A percentile compares a stretch with the other conserved stretches of the same genome.
phyloP scores from a whole-genome alignment of 345 rosid species.

The Erysimum cheiranthoides region DNA sequence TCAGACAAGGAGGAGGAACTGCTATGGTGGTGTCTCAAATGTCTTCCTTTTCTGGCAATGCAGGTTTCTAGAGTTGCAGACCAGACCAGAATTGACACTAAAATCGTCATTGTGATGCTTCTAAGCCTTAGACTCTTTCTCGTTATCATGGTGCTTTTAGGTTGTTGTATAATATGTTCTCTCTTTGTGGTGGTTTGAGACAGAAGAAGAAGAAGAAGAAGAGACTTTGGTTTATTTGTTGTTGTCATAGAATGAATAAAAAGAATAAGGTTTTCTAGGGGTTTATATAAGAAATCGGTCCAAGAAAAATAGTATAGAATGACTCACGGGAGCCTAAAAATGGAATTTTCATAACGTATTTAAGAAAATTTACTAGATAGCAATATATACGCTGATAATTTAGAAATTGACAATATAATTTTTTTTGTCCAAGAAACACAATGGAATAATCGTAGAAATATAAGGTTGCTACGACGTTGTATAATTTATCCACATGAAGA shows the following conservation, averaged over 20 bases:
- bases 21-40: conserved; percentile 70
- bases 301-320: conserved; percentile 28
- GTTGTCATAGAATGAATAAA: conserved; percentile 19
- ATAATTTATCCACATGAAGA: not conserved
- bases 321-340: conserved; percentile 41
- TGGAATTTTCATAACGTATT: conserved; percentile 8
- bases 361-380: not conserved
- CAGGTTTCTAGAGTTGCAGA: conserved; percentile 65
- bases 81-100: conserved; percentile 66
- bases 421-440: not conserved
- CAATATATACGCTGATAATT: not conserved
- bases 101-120: conserved; percentile 57
- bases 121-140: conserved; percentile 45
- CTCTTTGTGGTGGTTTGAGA: conserved; percentile 32
- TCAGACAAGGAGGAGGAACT: conserved; percentile 44
- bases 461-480: not conserved
- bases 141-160: conserved; percentile 43
- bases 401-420: not conserved
- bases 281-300: conserved; percentile 55
- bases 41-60: conserved; percentile 85
- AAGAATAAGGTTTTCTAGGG: conserved; percentile 23
- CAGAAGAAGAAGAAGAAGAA: conserved; percentile 16
- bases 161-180: conserved; percentile 8
- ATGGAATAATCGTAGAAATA: not conserved
- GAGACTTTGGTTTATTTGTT: conserved; percentile 28